Percentiles rank a stretch among this genome's conserved stretches.
Evolutionary conservation across 2,329 filamentous ascomycete species (phyloP).

Genomic region (Venturiaceae sp.): DNA sequence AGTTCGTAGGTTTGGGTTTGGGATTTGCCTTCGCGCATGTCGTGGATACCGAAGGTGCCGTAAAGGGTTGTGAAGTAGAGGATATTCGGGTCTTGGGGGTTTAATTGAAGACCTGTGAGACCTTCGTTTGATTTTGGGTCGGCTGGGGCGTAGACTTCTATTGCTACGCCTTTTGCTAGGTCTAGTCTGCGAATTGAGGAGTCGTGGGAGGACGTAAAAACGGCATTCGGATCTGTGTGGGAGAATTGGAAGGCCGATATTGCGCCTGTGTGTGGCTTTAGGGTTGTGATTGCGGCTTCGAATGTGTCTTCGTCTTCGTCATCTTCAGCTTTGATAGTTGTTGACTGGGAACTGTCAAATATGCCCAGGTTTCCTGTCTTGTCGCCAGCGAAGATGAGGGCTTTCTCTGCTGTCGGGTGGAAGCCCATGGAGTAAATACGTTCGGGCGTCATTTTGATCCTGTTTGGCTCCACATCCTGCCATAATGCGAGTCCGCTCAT

Average conservation of each 20-base stretch:
- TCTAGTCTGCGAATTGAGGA: slow-evolving; percentile 84
- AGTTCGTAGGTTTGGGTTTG: slow-evolving; percentile 58
- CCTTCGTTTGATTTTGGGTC: slow-evolving; percentile 63
- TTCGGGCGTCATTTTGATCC: slow-evolving; percentile 86
- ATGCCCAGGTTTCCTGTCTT: slow-evolving; percentile 87
- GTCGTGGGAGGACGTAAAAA: slow-evolving; percentile 87
- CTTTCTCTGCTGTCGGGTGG: slow-evolving; percentile 78
- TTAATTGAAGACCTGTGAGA: slow-evolving; percentile 77
- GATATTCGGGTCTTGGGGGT: slow-evolving; percentile 56
- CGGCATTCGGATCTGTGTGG: slow-evolving; percentile 58
- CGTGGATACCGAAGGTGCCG: slow-evolving; percentile 71
- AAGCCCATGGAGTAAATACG: slow-evolving; percentile 80
- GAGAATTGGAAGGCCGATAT: slow-evolving; percentile 79
- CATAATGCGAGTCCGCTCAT: slow-evolving; percentile 75
- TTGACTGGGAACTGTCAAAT: slow-evolving; percentile 74
- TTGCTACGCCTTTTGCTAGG: slow-evolving; percentile 65
- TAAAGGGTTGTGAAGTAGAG: slow-evolving; percentile 83
- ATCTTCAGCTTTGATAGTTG: slow-evolving; percentile 34
- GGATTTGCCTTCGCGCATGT: slow-evolving; percentile 54
- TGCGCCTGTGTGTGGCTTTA: slow-evolving; percentile 83
- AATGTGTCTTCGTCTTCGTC: slow-evolving; percentile 60
- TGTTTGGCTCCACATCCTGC: slow-evolving; percentile 73
- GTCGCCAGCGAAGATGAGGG: slow-evolving; percentile 85
- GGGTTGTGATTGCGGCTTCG: slow-evolving; percentile 73
- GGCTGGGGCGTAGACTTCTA: slow-evolving; percentile 70